Evolutionary conservation across 1,284 basidiomycete genomes (phyloP), one percentile per base, ranked within the genome.

Genomic region (Xerocomus nothofagi): DNA sequence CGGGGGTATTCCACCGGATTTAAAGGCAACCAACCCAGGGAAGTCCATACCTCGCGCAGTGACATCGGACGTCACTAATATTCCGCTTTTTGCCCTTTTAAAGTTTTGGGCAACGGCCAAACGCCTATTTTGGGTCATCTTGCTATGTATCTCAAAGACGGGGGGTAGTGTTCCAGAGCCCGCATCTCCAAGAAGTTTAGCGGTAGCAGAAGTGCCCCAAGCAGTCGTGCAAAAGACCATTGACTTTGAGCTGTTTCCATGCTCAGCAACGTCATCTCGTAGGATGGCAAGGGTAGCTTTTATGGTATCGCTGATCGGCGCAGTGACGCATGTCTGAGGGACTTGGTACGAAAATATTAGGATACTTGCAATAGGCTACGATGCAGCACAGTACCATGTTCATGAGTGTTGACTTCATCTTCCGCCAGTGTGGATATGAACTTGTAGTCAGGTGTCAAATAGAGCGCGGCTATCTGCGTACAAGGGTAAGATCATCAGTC

Each of bases 11-110:
- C 85, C 63, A 88, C 86, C 66, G 85, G 1, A 1, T 21, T 3
- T 7, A 30, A 18, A 33, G 24, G 80, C 1, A 78, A 70, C 88
- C 79, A 31, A 93, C 78, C 56, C 91, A 66, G 59, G 91, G 81
- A 68, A 94, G 70, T 94, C 91, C 74, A 92, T 91, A 57, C 92
- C 92, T 47, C 93, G 81, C 1, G 93, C 93, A 26, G 92, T 93
- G 27, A 97, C 89, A 66, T 97, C 93, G 1, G 93, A 95, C 29
- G 93, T 91, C 49, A 95, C 82, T 21, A 96, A 77, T 37, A 78
- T 62, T 3, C 75, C 86, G 0, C 66, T 71, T 21, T 59, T 63
- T 26, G 65, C 73, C 6, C 67, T 65, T 44, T 74, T 76, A 68
- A 87, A 88, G 23, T 66, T 62, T 33, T 81, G 76, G 1, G 79